A percentile compares a stretch with the other conserved stretches of the same genome.
These are phyloP conservation scores for Cicer chorassanicum DNA, from an alignment of 306 rosid species.

Conservation along the genomic window DNA sequence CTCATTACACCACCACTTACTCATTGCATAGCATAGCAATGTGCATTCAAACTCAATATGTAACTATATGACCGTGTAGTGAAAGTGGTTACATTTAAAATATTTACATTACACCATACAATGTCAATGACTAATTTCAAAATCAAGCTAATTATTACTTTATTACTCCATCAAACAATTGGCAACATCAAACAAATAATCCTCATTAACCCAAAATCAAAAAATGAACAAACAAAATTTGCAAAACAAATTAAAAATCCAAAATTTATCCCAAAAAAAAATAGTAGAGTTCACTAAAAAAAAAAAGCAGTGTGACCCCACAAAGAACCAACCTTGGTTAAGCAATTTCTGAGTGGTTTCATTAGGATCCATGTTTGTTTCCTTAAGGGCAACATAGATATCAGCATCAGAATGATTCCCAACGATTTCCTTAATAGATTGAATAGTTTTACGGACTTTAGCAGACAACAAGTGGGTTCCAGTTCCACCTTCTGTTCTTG, in stretches of 20 bases:
- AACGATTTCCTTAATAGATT: conserved; percentile 89
- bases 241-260: not conserved
- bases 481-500: conserved; percentile 71
- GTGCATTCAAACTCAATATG: not conserved
- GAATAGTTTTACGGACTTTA: conserved; percentile 74
- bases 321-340: conserved; percentile 70
- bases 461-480: conserved; percentile 71
- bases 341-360: conserved; percentile 98
- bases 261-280: not conserved
- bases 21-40: conserved; percentile 13
- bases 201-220: conserved; percentile 36
- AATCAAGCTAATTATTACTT: not conserved
- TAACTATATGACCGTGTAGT: not conserved
- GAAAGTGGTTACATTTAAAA: not conserved
- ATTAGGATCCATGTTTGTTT: conserved; percentile 93
- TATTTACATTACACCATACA: not conserved
- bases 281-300: not conserved
- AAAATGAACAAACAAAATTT: not conserved
- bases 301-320: conserved; percentile 4
- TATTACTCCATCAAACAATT: not conserved
- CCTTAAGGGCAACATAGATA: conserved; percentile 86
- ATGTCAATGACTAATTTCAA: not conserved
- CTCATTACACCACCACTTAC: not conserved
- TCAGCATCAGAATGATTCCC: conserved; percentile 87
- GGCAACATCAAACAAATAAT: conserved; percentile 5